These are phyloP conservation scores for Scheffersomyces segobiensis DNA, from an alignment of 1,139 yeast species.

Conservation along the genomic window DNA sequence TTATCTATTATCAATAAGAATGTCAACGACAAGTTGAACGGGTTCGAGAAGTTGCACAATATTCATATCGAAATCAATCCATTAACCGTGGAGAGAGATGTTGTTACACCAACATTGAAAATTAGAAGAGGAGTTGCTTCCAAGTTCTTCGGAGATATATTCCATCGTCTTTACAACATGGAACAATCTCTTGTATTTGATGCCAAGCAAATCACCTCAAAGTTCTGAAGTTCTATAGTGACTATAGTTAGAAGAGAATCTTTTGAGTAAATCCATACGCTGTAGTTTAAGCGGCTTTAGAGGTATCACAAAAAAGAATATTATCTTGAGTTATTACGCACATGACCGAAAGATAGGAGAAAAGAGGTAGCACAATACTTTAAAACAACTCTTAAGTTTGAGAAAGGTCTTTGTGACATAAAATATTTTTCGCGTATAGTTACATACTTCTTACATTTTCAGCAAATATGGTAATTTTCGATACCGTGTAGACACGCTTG, in stretches of 20 bases:
- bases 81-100: constrained; percentile 37
- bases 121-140: constrained; percentile 40
- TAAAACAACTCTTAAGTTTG: neutral
- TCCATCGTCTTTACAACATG: constrained; percentile 14
- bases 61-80: constrained; percentile 38
- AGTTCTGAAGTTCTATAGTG: neutral
- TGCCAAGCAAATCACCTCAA: neutral
- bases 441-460: too few species aligned
- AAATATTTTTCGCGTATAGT: too few species aligned
- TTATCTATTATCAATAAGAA: constrained; percentile 30
- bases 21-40: constrained; percentile 24
- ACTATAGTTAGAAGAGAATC: neutral
- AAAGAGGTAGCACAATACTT: neutral
- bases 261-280: neutral
- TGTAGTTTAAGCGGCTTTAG: neutral
- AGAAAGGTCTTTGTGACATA: too few species aligned
- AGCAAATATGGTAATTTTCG: too few species aligned
- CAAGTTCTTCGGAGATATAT: constrained; percentile 24
- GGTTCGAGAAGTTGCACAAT: constrained; percentile 41
- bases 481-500: too few species aligned
- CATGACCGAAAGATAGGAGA: neutral
- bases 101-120: constrained; percentile 45
- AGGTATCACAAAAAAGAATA: neutral
- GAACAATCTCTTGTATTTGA: constrained; percentile 11
- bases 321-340: neutral